Conservation (phyloP, 2,329 filamentous ascomycete genomes). For the Diaporthe longicolla region DNA sequence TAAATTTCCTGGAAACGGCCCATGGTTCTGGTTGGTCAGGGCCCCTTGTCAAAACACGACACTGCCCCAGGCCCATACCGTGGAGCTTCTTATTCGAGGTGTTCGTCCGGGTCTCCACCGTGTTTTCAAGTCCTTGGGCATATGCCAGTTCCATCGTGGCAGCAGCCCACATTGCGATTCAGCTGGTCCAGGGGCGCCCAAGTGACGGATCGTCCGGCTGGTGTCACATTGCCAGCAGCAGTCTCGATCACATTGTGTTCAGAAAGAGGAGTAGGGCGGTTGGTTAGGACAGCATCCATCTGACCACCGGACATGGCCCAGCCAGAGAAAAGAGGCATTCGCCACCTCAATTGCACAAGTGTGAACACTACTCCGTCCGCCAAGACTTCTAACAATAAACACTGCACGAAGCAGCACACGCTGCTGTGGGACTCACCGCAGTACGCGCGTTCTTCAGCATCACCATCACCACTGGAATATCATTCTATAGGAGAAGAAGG, state of each 20-base stretch:
- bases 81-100: background rate
- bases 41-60: constrained; percentile 4
- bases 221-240: constrained; percentile 16
- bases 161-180: constrained; percentile 17
- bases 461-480: background rate
- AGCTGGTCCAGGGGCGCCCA: background rate
- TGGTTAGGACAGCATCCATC: too few relatives aligned
- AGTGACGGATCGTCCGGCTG: background rate
- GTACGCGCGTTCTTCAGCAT: constrained; percentile 22
- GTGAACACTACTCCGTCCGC: background rate
- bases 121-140: background rate
- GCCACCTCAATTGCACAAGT: background rate
- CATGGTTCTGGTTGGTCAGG: background rate
- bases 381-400: constrained; percentile 16
- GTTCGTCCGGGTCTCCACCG: constrained; percentile 29
- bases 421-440: background rate
- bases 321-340: background rate
- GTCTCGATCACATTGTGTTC: background rate
- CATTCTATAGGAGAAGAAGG: background rate
- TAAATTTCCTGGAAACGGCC: background rate
- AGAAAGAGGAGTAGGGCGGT: background rate
- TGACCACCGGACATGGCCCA: background rate
- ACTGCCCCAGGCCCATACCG: background rate
- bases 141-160: background rate
- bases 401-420: background rate